These are phyloP conservation scores for Arxiozyma slooffiae DNA, from an alignment of 1,139 yeast genomes.

Conservation along the genomic window DNA sequence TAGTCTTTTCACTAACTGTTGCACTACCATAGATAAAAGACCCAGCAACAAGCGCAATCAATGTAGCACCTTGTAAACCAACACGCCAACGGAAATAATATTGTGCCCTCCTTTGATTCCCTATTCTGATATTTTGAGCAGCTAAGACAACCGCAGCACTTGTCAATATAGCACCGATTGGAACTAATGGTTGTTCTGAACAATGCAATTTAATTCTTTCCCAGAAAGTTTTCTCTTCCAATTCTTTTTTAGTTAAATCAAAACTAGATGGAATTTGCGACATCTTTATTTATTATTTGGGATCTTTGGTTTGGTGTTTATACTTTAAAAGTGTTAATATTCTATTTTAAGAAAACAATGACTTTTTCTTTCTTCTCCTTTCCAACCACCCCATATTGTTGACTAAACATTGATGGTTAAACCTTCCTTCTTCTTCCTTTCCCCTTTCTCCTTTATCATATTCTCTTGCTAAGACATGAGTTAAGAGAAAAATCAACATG, in stretches of 20 bases:
- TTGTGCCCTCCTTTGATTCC: slow-evolving; percentile 70
- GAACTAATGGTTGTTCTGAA: slow-evolving; percentile 71
- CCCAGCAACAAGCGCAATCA: slow-evolving; percentile 74
- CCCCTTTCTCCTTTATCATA: no score
- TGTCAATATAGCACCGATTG: slow-evolving; percentile 70
- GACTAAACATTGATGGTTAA: no score
- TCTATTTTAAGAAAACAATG: no score
- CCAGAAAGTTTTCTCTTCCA: slow-evolving; percentile 28
- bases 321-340: no score
- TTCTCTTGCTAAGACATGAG: no score
- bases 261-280: slow-evolving; percentile 33
- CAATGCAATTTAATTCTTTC: slow-evolving; percentile 35
- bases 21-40: slow-evolving; percentile 58
- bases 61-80: slow-evolving; percentile 72
- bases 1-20: no score
- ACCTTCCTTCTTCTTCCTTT: not conserved
- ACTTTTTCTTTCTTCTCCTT: no score
- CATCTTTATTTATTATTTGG: slow-evolving; percentile 14
- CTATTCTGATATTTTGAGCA: slow-evolving; percentile 61
- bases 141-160: slow-evolving; percentile 74
- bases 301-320: no score
- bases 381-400: no score
- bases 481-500: no score
- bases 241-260: slow-evolving; percentile 22
- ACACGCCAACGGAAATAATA: slow-evolving; percentile 85